phyloP scores from a whole-genome alignment of 148 eudicot species.

The Silene conica region DNA sequence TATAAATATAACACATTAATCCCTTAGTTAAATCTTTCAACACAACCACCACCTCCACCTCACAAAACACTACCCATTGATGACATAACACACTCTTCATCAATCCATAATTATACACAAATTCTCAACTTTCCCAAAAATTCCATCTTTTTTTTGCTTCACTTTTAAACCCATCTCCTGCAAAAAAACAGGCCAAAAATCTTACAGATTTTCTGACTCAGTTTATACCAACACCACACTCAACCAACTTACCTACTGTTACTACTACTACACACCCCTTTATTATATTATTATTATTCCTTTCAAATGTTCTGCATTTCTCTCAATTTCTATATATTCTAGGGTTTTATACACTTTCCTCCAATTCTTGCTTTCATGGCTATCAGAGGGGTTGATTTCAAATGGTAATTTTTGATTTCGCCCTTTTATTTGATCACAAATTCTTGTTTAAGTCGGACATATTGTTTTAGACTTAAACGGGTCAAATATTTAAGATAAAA shows the following conservation, averaged over 20 bases:
- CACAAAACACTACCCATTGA: too few species aligned
- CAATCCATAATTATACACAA: too few species aligned
- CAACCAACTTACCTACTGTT: constrained; percentile 16
- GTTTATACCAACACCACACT: constrained; percentile 1
- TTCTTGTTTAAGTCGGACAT: too few species aligned
- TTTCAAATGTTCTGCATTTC: constrained; percentile 17
- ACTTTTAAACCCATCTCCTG: not conserved
- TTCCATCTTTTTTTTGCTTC: not conserved
- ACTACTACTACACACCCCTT: not conserved
- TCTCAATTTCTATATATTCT: not conserved
- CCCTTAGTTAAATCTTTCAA: too few species aligned
- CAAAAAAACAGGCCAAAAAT: constrained; percentile 14
- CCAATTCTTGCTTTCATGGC: constrained; percentile 20
- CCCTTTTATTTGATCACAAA: not conserved
- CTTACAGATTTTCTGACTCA: constrained; percentile 15
- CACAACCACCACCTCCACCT: too few species aligned
- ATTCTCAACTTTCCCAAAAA: constrained; percentile 1
- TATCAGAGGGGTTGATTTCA: constrained; percentile 50
- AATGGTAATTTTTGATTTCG: constrained; percentile 45
- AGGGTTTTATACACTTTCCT: not conserved
- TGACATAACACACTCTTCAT: too few species aligned
- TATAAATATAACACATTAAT: too few species aligned
- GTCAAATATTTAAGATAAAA: too few species aligned
- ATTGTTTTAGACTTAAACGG: too few species aligned
- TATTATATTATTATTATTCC: not conserved